Evolutionary conservation across 2,329 filamentous ascomycete genomes (phyloP).

Genomic region (Fusarium brevicatenulatum): DNA sequence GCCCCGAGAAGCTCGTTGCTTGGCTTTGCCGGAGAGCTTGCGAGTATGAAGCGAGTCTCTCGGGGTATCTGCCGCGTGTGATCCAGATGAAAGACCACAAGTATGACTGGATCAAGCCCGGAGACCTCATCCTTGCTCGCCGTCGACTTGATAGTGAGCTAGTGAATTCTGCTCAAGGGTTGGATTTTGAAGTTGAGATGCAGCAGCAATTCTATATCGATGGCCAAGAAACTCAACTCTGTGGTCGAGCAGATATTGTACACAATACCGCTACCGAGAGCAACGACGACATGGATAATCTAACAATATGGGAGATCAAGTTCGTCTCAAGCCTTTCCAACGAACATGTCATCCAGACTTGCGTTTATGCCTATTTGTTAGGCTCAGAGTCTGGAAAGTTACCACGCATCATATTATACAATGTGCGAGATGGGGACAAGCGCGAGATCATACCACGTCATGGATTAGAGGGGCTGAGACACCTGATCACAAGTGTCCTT

Average conservation of each 20-base stretch:
- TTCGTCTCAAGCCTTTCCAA: conserved; percentile 42
- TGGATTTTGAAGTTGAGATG: conserved; percentile 17
- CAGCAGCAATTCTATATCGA: not conserved
- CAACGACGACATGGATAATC: not conserved
- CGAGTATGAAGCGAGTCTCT: conserved; percentile 36
- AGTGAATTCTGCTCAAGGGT: not conserved
- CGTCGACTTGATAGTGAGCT: conserved; percentile 35
- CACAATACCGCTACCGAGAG: not conserved
- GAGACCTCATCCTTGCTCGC: conserved; percentile 31
- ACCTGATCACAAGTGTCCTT: conserved; percentile 33
- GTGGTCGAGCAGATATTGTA: conserved; percentile 29
- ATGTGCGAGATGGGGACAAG: conserved; percentile 44
- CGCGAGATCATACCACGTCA: conserved; percentile 25
- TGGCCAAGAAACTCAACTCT: not conserved
- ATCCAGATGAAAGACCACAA: conserved; percentile 43
- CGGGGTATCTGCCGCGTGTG: conserved; percentile 40
- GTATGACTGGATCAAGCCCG: conserved; percentile 43
- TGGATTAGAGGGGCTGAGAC: conserved; percentile 8
- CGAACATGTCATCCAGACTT: conserved; percentile 43
- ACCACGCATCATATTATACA: conserved; percentile 42
- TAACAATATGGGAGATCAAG: conserved; percentile 46
- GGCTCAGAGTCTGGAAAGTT: not conserved
- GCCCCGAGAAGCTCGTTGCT: conserved; percentile 6
- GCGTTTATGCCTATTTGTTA: conserved; percentile 42
- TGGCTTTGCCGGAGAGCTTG: conserved; percentile 45